Evolutionary conservation across 768 basidiomycete species (phyloP).

Genomic region (Lepiota subincarnata): DNA sequence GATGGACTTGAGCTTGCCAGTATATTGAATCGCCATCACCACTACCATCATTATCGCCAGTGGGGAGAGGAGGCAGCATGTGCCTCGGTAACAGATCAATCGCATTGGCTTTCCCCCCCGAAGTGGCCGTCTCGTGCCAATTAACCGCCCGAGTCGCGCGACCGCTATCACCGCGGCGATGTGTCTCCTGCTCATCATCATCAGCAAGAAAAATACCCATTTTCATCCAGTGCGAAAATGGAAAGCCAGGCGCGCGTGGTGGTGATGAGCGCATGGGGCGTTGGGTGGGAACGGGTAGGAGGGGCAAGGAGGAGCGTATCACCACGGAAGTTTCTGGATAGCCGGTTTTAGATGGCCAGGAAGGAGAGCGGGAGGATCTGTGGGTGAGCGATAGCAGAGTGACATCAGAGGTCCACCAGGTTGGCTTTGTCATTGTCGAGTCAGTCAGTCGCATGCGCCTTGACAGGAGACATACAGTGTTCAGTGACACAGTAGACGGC

Average conservation of each 20-base stretch:
- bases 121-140: slow-evolving; percentile 41
- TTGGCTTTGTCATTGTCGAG: slow-evolving; percentile 44
- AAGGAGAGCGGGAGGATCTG: slow-evolving; percentile 30
- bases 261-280: slow-evolving; percentile 38
- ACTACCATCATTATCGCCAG: too few relatives aligned
- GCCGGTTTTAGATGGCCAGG: slow-evolving; percentile 18
- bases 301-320: slow-evolving; percentile 44
- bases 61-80: too few relatives aligned
- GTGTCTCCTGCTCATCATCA: too few relatives aligned
- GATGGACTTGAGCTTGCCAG: not conserved
- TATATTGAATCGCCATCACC: slow-evolving; percentile 13
- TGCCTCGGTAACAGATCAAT: slow-evolving; percentile 37
- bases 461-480: slow-evolving; percentile 34
- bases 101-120: slow-evolving; percentile 50
- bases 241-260: slow-evolving; percentile 45
- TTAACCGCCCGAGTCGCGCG: slow-evolving; percentile 21
- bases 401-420: slow-evolving; percentile 39
- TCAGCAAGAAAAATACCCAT: slow-evolving; percentile 29
- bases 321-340: slow-evolving; percentile 30
- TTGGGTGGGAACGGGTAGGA: slow-evolving; percentile 28
- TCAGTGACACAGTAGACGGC: slow-evolving; percentile 50
- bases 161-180: too few relatives aligned
- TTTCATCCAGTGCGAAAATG: slow-evolving; percentile 35
- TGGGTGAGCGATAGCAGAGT: slow-evolving; percentile 24
- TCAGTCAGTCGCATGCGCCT: too few relatives aligned